Evolutionary conservation across 2,329 filamentous ascomycete genomes (phyloP).

Genomic region (Rachicladosporium sp.): DNA sequence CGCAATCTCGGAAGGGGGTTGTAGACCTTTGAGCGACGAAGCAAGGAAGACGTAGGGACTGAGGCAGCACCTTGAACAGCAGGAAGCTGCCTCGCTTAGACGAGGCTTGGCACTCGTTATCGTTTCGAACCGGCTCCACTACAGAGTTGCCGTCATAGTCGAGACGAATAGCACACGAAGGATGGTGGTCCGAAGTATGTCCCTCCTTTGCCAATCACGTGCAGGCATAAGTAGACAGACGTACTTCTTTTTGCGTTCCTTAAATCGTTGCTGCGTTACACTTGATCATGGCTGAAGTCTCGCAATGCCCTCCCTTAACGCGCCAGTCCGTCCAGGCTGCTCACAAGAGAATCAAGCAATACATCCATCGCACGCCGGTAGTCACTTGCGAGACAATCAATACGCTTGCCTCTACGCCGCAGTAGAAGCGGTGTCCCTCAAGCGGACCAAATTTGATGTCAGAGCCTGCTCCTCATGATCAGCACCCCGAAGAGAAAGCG

Average conservation of each 20-base stretch:
- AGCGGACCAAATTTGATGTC: constrained; percentile 2
- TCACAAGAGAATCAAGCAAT: constrained; percentile 56
- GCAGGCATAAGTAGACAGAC: too few relatives aligned
- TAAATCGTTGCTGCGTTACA: too few relatives aligned
- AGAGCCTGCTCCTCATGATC: constrained; percentile 5
- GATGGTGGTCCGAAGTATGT: too few relatives aligned
- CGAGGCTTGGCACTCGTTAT: too few relatives aligned
- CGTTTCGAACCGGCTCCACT: too few relatives aligned
- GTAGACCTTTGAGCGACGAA: background rate
- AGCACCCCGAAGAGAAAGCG: background rate
- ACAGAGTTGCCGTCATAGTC: too few relatives aligned
- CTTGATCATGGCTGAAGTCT: constrained; percentile 31
- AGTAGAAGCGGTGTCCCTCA: constrained; percentile 24
- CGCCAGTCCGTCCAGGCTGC: constrained; percentile 60
- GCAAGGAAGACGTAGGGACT: too few relatives aligned
- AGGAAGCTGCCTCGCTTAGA: too few relatives aligned
- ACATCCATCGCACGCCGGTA: constrained; percentile 75
- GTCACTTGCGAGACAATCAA: constrained; percentile 68
- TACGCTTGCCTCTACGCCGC: constrained; percentile 59
- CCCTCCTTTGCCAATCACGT: too few relatives aligned
- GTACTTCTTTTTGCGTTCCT: too few relatives aligned
- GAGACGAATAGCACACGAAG: too few relatives aligned
- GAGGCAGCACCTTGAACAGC: too few relatives aligned
- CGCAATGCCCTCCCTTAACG: constrained; percentile 51
- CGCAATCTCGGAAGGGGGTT: background rate